Base-by-base conservation (phyloP, 352 stramenopile species). In the Plasmopara muralis region DNA sequence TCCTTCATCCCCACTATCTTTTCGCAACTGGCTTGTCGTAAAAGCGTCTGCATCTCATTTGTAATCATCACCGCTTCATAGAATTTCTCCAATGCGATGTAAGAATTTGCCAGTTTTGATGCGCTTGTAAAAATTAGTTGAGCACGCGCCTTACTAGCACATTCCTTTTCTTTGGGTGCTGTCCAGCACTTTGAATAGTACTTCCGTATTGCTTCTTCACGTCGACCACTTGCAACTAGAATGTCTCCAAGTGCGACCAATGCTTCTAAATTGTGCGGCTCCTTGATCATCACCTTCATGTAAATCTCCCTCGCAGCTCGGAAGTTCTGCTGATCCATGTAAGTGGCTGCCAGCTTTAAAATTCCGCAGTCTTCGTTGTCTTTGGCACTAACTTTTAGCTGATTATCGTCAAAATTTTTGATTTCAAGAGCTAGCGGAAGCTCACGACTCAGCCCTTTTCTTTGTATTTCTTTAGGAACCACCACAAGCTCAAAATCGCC, bases 211-310 rank as follows among this genome's bases (percentile, higher is more conserved):
- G 77, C 75, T 38, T 68, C 47, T 14, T 70, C 63, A 12, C 60
- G 74, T 7, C 64, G 65, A 2, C 57, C 66, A 51, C 73, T 84
- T 12, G 63, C 61, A 13, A 70, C 47, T 10, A 79, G 62, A 42
- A 87, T 80, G 16, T 83, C 60, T 10, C 74, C 77, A 34, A 87
- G 51, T 7, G 65, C 67, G 12, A 89, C 35, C 39, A 85, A 57
- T 15, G 69, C 77, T 28, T 85, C 69, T 0, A 56, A 35, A 44
- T 89, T 72, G 6, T 20, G 20, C 1, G 69, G 61, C 9, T 84
- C 73, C 15, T 52, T 41, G 7, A 85, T 52, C 40, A 88, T 55
- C 9, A 85, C 53, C 7, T 64, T 60, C 29, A 61, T 66, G 50
- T 77, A 83, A 35, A 78, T 49, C 25, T 83, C 73, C 6, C 64